Base-by-base conservation (phyloP, 2,329 filamentous ascomycete genomes). In the Clonostachys chloroleuca region DNA sequence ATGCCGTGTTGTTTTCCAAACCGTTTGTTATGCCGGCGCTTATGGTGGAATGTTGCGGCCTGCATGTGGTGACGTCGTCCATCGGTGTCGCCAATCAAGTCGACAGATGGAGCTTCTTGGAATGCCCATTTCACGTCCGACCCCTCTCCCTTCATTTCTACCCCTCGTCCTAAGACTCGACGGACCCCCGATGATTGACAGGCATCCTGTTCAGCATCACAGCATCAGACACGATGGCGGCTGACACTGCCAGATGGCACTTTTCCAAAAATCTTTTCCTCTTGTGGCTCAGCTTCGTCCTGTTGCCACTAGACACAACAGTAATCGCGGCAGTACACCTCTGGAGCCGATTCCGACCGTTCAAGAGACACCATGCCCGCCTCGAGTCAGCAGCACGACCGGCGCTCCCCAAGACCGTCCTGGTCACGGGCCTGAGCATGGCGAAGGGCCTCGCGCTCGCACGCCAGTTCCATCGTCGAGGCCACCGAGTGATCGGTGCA, bases 401-500 rank as follows among this genome's bases (percentile, higher is more conserved):
- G 30, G 12, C 36, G 39, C 16, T 48, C n/a, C 36, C 34, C 40
- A 56, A 57, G 46, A 86, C 77, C 0, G 69, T 91, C 35, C 74
- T 92, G 13, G 77, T 92, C 40, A 90, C 87, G 0, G 87, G 87
- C 3, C 74, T 90, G 4, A 80, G 81, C 42, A 91, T 89, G 77
- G 74, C 80, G 40, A 87, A 89, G 59, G 87, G 86, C 5, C 71
- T 91, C 4, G 68, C 72, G 0, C 66, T 92, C 9, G 84, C 86
- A 5, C 78, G 87, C 34, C 63, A 78, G 5, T 86, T 90, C 61
- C 73, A 85, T 54, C 63, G 75, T 20, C 73, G 75, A 2, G 84
- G 84, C 3, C 84, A 90, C 60, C 73, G 74, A n/a, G 85, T 91
- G 37, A 76, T 91, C 39, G 87, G 85, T 5, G 86, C 85, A 12